Evolutionary conservation across 805 yeast genomes (phyloP), one percentile per base, ranked within the genome.

Genomic region (Wickerhamomyces strasburgensis): DNA sequence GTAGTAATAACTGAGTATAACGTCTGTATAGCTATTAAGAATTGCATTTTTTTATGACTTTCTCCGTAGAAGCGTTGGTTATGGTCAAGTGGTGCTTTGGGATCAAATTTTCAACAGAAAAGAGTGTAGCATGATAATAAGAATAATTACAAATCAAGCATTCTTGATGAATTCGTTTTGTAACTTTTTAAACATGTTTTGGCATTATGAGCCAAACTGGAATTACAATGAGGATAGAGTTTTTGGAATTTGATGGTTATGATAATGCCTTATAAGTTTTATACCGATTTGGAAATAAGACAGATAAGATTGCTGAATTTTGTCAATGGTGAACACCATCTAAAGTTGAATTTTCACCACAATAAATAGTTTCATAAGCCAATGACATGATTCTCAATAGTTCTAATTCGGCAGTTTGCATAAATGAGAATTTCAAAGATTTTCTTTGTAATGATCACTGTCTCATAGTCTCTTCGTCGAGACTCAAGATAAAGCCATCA

Each of bases 311-410:
- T 0, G 88, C 74, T 31, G 89, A 61, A 49, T 81, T 81, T 44
- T 82, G 88, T 28, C 77, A 65, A 50, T 76, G 81, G 33, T 73
- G 69, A 23, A 72, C 19, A 31, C 64, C 57, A 29, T 73, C 74
- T n/a, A n/a, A 37, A 70, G 51, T 46, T 72, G 78, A 27, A 31
- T 3, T 78, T 76, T 73, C 76, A 33, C 72, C 75, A 37, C 82
- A 80, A 56, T 89, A 89, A 14, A 89, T 65, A 2, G 90, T 77
- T 49, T 86, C 95, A 56, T 85, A 87, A 27, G 93, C 94, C 34
- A 88, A 65, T 1, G 89, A 75, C 61, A 83, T 75, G 45, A 89
- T 83, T 52, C 84, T 84, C 24, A 87, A 61, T 27, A 89, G 60
- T 51, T 86, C 96, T 23, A 89, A 66, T 45, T 83, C 83, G 3